Conservation (phyloP, 2,329 filamentous ascomycete genomes). For the Paramyrothecium sp. region DNA sequence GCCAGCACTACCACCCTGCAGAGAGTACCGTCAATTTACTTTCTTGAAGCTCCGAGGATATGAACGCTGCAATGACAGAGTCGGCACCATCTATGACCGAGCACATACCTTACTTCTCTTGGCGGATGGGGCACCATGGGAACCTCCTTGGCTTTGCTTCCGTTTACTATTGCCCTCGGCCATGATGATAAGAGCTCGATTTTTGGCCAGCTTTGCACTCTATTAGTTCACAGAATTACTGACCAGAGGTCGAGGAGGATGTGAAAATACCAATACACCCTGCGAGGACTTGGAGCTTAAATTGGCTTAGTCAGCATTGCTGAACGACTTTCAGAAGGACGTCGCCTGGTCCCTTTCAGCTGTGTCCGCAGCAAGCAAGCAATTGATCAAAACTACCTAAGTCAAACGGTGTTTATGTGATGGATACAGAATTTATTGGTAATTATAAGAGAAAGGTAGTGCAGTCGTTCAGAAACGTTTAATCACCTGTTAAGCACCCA, state of each 20-base stretch:
- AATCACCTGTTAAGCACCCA: too few relatives aligned
- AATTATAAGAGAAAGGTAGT: too few relatives aligned
- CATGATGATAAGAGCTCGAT: conserved; percentile 19
- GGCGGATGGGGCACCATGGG: conserved; percentile 17
- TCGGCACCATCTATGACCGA: neutral
- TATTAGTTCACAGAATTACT: neutral
- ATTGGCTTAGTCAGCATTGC: too few relatives aligned
- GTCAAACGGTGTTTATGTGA: too few relatives aligned
- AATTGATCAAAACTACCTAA: too few relatives aligned
- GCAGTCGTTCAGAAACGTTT: too few relatives aligned
- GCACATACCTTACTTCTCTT: conserved; percentile 41
- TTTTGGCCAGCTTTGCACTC: too few relatives aligned
- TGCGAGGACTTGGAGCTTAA: too few relatives aligned
- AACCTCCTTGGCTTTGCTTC: conserved; percentile 28
- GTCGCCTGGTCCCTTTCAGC: too few relatives aligned
- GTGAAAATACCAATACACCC: neutral
- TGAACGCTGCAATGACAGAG: neutral
- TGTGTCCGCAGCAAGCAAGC: too few relatives aligned
- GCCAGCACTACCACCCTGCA: conserved; percentile 49
- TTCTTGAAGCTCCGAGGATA: neutral
- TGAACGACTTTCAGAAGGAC: too few relatives aligned
- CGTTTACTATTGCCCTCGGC: conserved; percentile 30
- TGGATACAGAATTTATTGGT: too few relatives aligned
- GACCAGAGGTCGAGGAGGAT: neutral
- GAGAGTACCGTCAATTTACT: neutral